These are phyloP conservation scores for Globisporangium spinosum DNA, from an alignment of 352 stramenopile species.

Conservation along the genomic window DNA sequence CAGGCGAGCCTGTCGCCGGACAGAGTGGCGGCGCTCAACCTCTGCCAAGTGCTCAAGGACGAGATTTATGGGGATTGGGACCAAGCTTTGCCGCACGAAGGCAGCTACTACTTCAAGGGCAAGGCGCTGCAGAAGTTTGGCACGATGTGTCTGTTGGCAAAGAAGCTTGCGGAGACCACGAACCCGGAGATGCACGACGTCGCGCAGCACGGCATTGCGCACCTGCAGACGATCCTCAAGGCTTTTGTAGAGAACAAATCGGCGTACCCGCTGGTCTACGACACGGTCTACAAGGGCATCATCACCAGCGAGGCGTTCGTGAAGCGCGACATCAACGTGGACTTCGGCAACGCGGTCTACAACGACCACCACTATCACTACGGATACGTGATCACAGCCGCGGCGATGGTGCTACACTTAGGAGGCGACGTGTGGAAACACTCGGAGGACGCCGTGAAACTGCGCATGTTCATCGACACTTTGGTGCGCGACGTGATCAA, in stretches of 20 bases:
- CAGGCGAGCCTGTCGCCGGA: constrained; percentile 29
- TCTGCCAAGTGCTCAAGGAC: constrained; percentile 43
- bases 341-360: constrained; percentile 71
- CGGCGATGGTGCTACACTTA: constrained; percentile 45
- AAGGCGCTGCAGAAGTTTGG: constrained; percentile 78
- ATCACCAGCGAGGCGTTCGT: constrained; percentile 49
- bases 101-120: constrained; percentile 85
- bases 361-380: constrained; percentile 81
- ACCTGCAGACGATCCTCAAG: constrained; percentile 41
- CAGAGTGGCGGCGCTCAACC: constrained; percentile 29
- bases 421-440: constrained; percentile 33
- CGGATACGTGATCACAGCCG: constrained; percentile 56
- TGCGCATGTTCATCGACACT: constrained; percentile 41
- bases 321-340: constrained; percentile 64
- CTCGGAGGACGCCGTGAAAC: constrained; percentile 31
- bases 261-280: constrained; percentile 56
- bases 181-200: constrained; percentile 45
- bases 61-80: constrained; percentile 74
- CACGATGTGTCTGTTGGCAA: constrained; percentile 70
- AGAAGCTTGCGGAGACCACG: constrained; percentile 51
- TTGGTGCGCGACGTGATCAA: constrained; percentile 53
- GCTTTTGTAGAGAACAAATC: constrained; percentile 46
- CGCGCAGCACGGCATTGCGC: constrained; percentile 40
- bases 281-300: constrained; percentile 67
- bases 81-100: constrained; percentile 42